Evolutionary conservation across 2,329 filamentous ascomycete species (phyloP), one percentile per base, ranked within the genome.

Genomic region (Cylindrodendrum hubeiense): DNA sequence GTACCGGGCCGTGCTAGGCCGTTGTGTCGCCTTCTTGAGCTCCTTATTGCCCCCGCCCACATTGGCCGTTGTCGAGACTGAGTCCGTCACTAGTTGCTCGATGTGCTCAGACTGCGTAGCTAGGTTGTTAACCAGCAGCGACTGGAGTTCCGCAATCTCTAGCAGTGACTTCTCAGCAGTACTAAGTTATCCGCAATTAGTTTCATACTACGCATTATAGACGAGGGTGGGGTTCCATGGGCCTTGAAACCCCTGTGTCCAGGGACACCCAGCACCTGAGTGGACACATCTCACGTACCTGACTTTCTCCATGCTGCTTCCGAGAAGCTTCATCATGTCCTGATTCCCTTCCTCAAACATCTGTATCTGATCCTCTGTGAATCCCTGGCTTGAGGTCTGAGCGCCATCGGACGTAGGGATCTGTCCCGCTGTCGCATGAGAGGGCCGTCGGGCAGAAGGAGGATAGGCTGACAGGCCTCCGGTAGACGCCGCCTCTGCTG

Each of bases 301-400:
- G 71, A 98, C 94, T 86, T 98, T 96, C 79, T 95, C 92, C 77
- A 98, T 83, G n/a, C 93, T 94, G 81, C 92, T 94, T 79, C 98
- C 94, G 79, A 97, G 97, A 80, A 97, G 93, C 79, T 92, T 93
- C 72, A 98, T 86, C 90, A 99, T 94, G 68, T 93, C 91, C 79
- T 94, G 91, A 77, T 98, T 98, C 76, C 97, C 95, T 80, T 94
- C 89, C 72, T 95, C 95, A 81, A 99, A 98, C 77, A 97, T 88
- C 78, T 98, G 95, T 56, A 96, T 83, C 79, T 98, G 95, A 76
- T 98, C 94, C 22, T 90, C 86, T 19, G 92, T 93, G 66, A 98
- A 83, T 67, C 90, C 87, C 44, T 89, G 80, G 54, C 80, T 73
- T 30, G 67, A 54, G 17, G 69, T 52, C 26, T 67, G 56, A 3